These are phyloP conservation scores for Neurospora cerealis DNA, from an alignment of 495 filamentous ascomycete species.

Conservation along the genomic window DNA sequence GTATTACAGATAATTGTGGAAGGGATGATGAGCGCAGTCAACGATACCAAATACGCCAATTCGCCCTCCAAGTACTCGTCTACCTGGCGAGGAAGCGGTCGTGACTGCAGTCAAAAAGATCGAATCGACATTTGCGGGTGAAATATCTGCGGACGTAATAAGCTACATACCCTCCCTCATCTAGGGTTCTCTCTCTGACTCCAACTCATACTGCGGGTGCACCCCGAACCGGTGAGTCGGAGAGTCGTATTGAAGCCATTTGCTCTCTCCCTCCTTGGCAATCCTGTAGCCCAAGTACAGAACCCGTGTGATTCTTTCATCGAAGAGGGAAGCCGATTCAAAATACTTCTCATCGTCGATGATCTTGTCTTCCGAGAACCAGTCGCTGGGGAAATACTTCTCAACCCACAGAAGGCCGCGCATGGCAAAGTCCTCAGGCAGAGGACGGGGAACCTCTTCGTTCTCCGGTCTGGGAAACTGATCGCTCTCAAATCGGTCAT, in stretches of 20 bases:
- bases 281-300: constrained; percentile 59
- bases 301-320: constrained; percentile 60
- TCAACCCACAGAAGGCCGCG: constrained; percentile 66
- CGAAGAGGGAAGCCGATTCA: constrained; percentile 55
- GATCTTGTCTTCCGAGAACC: constrained; percentile 57
- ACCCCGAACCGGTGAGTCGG: constrained; percentile 24
- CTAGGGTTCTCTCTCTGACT: not conserved
- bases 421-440: constrained; percentile 78
- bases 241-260: constrained; percentile 28
- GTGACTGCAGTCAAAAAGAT: too few relatives aligned
- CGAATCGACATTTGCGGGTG: too few relatives aligned
- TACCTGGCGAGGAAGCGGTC: too few relatives aligned
- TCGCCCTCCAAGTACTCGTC: too few relatives aligned
- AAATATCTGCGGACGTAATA: too few relatives aligned
- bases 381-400: constrained; percentile 56
- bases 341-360: constrained; percentile 71
- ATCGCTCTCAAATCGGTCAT: constrained; percentile 38
- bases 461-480: constrained; percentile 45
- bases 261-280: constrained; percentile 24
- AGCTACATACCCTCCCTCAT: too few relatives aligned
- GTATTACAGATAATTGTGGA: too few relatives aligned
- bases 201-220: constrained; percentile 14
- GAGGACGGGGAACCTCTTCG: constrained; percentile 40
- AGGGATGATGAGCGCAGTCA: too few relatives aligned
- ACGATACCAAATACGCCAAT: too few relatives aligned